A percentile compares a stretch with the other conserved stretches of the same genome.
Conservation (phyloP, 225 moss, liverwort and hornwort genomes). For the Polytrichum commune region DNA sequence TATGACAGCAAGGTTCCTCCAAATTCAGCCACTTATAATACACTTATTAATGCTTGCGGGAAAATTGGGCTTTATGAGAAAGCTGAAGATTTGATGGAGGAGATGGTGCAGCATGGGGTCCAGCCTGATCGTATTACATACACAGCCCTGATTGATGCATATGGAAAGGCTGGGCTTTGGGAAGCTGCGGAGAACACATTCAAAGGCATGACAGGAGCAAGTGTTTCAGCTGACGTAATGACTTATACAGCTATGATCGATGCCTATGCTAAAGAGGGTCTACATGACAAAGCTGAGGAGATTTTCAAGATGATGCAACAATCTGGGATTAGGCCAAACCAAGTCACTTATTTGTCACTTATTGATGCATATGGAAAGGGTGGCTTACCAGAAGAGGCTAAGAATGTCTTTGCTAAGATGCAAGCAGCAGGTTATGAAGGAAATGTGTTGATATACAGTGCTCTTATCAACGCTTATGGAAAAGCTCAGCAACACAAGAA, state of each 20-base stretch:
- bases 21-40: conserved; percentile 81
- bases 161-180: conserved; percentile 85
- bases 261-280: conserved; percentile 76
- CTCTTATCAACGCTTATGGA: conserved; percentile 71
- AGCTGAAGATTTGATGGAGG: conserved; percentile 74
- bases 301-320: conserved; percentile 65
- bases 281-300: conserved; percentile 54
- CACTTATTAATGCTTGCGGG: conserved; percentile 76
- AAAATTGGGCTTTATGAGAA: conserved; percentile 76
- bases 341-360: conserved; percentile 74
- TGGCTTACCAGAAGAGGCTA: conserved; percentile 71
- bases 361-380: conserved; percentile 86
- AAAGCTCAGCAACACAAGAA: conserved; percentile 49
- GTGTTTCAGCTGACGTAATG: conserved; percentile 74
- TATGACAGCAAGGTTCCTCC: conserved; percentile 50
- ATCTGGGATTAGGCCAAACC: conserved; percentile 61
- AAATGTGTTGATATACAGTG: conserved; percentile 74
- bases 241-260: conserved; percentile 93
- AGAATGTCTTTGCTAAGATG: conserved; percentile 57
- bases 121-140: conserved; percentile 83
- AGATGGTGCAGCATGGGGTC: conserved; percentile 67
- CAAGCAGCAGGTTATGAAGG: conserved; percentile 56
- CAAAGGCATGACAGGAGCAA: conserved; percentile 75
- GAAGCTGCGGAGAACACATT: conserved; percentile 83
- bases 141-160: conserved; percentile 82